Evolutionary conservation across 768 basidiomycete genomes (phyloP).

Genomic region (Amanita rubescens): DNA sequence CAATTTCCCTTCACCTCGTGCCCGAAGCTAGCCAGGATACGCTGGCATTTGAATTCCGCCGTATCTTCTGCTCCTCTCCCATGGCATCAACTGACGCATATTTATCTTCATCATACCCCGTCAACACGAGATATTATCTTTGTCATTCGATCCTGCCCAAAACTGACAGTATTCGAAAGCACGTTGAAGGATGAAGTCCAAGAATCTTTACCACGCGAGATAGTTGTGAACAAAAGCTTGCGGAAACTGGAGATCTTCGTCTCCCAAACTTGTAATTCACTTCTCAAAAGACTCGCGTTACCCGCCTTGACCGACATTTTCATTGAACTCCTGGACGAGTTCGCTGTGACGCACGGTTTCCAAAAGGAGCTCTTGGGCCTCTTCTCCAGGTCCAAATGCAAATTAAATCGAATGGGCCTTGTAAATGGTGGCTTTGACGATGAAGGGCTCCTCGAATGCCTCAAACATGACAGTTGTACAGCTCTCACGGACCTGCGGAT

Average conservation of each 20-base stretch:
- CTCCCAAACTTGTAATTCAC: no score
- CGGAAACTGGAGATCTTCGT: no score
- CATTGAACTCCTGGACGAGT: not conserved
- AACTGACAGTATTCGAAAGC: not conserved
- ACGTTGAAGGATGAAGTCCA: no score
- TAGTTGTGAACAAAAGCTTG: no score
- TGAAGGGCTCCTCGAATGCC: not conserved
- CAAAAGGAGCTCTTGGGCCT: not conserved
- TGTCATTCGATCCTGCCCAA: not conserved
- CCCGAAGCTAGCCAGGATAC: not conserved
- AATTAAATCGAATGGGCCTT: no score
- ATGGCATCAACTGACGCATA: not conserved
- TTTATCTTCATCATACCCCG: not conserved
- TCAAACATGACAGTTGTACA: not conserved
- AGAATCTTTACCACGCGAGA: no score
- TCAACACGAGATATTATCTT: not conserved
- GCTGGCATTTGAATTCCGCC: not conserved
- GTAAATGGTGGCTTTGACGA: not conserved
- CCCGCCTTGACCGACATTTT: not conserved
- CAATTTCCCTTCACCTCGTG: not conserved
- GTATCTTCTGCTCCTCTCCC: not conserved
- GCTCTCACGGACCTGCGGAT: not conserved
- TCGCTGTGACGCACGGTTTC: not conserved
- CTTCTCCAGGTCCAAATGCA: conserved; percentile 1
- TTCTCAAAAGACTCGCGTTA: no score